These are phyloP conservation scores for Phytopythium aichiense DNA, from an alignment of 352 stramenopile species.

Conservation along the genomic window DNA sequence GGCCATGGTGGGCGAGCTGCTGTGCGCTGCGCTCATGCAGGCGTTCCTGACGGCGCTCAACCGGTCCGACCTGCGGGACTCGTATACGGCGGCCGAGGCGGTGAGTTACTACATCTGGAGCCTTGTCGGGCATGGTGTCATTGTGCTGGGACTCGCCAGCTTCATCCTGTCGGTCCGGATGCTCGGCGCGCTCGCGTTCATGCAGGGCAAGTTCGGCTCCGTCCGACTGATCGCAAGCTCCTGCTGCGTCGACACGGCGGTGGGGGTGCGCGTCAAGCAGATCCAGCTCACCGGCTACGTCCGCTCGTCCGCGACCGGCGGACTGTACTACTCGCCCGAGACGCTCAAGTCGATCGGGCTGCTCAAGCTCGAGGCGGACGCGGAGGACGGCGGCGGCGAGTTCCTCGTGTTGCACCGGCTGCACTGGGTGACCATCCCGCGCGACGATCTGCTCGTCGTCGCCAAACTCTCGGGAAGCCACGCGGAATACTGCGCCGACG, in stretches of 20 bases:
- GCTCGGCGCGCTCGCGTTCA: not conserved
- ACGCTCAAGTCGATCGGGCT: conserved; percentile 18
- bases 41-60: conserved; percentile 18
- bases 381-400: conserved; percentile 11
- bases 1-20: conserved; percentile 18
- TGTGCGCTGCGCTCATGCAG: conserved; percentile 15
- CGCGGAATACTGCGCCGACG: conserved; percentile 15
- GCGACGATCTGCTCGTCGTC: conserved; percentile 20
- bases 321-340: conserved; percentile 17
- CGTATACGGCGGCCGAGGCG: conserved; percentile 6
- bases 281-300: conserved; percentile 18
- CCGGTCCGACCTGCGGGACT: conserved; percentile 9
- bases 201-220: not conserved
- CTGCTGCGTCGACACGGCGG: conserved; percentile 15
- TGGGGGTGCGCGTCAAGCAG: conserved; percentile 17
- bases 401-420: conserved; percentile 23
- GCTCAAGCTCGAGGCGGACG: conserved; percentile 11
- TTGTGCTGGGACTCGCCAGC: conserved; percentile 11
- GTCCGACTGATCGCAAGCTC: not conserved
- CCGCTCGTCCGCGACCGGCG: conserved; percentile 2
- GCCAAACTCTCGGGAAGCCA: conserved; percentile 16
- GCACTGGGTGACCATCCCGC: conserved; percentile 17
- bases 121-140: conserved; percentile 12
- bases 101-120: conserved; percentile 18
- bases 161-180: conserved; percentile 3